Base-by-base conservation (phyloP, 495 filamentous ascomycete species). In the Aspergillus panamensis region DNA sequence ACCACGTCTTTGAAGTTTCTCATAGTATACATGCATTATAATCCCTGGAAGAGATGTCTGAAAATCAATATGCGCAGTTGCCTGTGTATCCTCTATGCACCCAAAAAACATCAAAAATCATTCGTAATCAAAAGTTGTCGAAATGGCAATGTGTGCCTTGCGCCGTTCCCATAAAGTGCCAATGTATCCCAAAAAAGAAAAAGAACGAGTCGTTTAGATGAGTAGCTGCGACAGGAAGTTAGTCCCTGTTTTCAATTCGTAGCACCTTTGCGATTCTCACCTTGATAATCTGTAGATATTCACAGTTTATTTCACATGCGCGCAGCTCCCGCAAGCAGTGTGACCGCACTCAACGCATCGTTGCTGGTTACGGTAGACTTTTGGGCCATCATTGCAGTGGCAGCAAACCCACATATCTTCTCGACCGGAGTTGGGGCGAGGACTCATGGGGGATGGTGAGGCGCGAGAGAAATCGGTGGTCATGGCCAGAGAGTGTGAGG, bases 321-420 rank as follows among this genome's bases (percentile, higher is more conserved):
- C 29, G 69, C 76, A 78, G 17, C 1, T 3, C 0, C 4, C 0
- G 62, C 76, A 78, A 21, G 60, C 62, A 8, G 8, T 17, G 21
- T 78, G 76, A 8, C 63, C 0, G 62, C 76, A 78, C 3, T 31
- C 40, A 1, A 73, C 61, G 51, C 76, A 78, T 6, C 17, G 16
- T 0, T 69, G 66, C 55, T 78, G 69, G 30, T 49, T 16, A n/a
- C 70, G 54, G 58, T 59, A 77, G 19, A 74, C 53, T 51, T 78
- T 77, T 0, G 76, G 76, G 0, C 76, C 76, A 29, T 78, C 76
- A 0, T 57, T 14, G 58, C 76, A 78, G 1, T 57, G 3, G 64
- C 76, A 78, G 66, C 76, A 78, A 51, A 73, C 64, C 49, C 72
- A 78, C 60, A 73, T 59, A 48, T 67, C 58, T 2, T 61, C 58